Evolutionary conservation across 257 asterid species (phyloP), one percentile per base, ranked within the genome.

Genomic region (Orobanche coerulescens): DNA sequence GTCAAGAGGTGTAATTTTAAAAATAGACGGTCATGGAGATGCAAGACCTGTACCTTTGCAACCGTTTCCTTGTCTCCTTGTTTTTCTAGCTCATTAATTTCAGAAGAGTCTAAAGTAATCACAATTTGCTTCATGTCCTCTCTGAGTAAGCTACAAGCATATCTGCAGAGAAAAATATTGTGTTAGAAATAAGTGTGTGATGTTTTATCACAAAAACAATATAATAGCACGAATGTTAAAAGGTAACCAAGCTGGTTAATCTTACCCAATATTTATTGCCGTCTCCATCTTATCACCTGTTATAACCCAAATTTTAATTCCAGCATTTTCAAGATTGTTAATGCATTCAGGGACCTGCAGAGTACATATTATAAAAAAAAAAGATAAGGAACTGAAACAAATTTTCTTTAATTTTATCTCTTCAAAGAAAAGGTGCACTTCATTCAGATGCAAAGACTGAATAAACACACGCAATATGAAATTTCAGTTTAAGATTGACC

Each of bases 231-330:
- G 6, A 61, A 40, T 4, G 19, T 40, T 16, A 4, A 61, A 53
- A 7, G 23, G 48, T 6, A 14, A 51, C 18, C 28, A 44, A 57
- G 39, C 36, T 33, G 46, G 62, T 37, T 50, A 43, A 10, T 50
- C 52, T 56, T 73, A 88, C 98, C 98, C 98, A 61, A 88, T 92
- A 71, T 92, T 92, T 73, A 92, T 84, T 6, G 98, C 98, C 0
- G 98, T 92, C 83, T 92, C 98, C 98, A 88, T 88, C 82, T 92
- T 86, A 74, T 92, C 98, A 47, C 98, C 98, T 2, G 98, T 92
- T 71, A 92, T 84, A 74, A 92, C 95, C 98, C 98, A 92, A 66
- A 92, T 78, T 78, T 83, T 92, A 53, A 92, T 78, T 58, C 98
- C 98, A 31, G 98, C 95, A 49, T 57, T 65, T 62, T 84, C 87